Percentiles rank a stretch among this genome's conserved stretches.
phyloP scores from a whole-genome alignment of 371 early-diverging fungal genomes.

The Mucor plumbeus region DNA sequence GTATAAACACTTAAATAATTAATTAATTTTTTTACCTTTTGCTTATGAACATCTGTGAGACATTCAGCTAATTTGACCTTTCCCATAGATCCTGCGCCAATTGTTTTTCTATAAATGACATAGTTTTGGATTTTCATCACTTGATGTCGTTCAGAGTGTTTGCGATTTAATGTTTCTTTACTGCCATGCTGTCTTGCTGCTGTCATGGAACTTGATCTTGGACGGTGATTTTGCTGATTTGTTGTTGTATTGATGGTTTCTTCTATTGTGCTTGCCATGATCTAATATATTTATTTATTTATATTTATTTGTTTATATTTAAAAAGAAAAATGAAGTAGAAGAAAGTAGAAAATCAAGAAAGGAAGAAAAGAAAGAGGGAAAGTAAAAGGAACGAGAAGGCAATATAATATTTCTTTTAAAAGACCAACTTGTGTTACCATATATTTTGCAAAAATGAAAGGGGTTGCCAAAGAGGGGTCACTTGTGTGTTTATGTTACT shows the following conservation, averaged over 20 bases:
- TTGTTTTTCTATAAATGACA: conserved; percentile 71
- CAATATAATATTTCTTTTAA: not conserved
- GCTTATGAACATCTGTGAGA: conserved; percentile 40
- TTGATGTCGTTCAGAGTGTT: conserved; percentile 44
- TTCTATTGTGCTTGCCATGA: not conserved
- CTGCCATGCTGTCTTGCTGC: conserved; percentile 14
- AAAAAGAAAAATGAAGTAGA: not conserved
- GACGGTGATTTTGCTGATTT: conserved; percentile 5
- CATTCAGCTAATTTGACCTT: conserved; percentile 93
- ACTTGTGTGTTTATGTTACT: not conserved
- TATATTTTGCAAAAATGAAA: not conserved
- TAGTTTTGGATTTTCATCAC: conserved; percentile 48
- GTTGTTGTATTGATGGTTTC: not conserved
- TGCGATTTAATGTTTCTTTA: conserved; percentile 30
- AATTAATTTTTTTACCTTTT: conserved; percentile 34
- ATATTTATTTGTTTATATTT: not conserved
- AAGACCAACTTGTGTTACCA: not conserved
- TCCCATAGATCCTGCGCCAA: conserved; percentile 98
- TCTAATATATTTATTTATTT: not conserved
- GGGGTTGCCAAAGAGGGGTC: conserved; percentile 3
- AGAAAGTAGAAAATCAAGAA: not conserved
- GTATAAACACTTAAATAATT: not conserved
- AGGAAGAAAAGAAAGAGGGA: not conserved
- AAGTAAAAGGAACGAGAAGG: not conserved
- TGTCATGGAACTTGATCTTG: conserved; percentile 18